A percentile compares a stretch with the other conserved stretches of the same genome.
Conservation (phyloP, 371 early-diverging fungal species). For the Mucor saturninus region DNA sequence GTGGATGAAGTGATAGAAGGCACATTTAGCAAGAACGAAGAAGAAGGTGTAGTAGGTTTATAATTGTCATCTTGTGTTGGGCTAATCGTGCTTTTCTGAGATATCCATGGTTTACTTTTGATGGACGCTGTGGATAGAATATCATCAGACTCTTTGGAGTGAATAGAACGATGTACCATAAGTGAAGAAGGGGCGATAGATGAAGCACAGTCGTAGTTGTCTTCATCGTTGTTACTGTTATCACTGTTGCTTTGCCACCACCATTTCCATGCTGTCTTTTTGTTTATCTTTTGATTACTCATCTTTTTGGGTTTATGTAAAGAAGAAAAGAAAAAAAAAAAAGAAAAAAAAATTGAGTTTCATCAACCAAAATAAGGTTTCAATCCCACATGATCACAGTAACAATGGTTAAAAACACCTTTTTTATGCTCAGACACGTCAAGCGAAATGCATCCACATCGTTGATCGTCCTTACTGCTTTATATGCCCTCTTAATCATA, state of each 20-base stretch:
- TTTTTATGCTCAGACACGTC: no score
- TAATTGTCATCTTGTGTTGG: constrained; percentile 7
- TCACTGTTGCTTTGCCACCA: constrained; percentile 5
- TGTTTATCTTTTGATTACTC: no score
- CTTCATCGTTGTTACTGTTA: not conserved
- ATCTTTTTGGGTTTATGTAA: no score
- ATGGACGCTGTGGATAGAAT: constrained; percentile 17
- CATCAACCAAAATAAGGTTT: no score
- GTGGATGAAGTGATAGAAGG: constrained; percentile 23
- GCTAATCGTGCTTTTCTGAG: not conserved
- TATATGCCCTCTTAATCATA: no score
- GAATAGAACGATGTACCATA: constrained; percentile 14
- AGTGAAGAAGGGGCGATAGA: constrained; percentile 19
- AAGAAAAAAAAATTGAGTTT: no score
- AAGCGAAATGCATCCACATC: no score
- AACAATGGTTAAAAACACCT: no score
- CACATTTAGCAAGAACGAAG: not conserved
- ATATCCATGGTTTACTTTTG: constrained; percentile 22
- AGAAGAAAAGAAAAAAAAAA: no score
- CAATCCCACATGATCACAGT: no score
- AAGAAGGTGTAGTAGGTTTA: not conserved
- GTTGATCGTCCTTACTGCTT: no score
- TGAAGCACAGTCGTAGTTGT: constrained; percentile 1
- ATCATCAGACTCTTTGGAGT: constrained; percentile 17
- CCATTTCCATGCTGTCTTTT: constrained; percentile 10